Percentiles rank a stretch among this genome's conserved stretches.
These are phyloP conservation scores for Saccharomyces kudriavzevii DNA, from an alignment of 805 yeast genomes.

Conservation along the genomic window DNA sequence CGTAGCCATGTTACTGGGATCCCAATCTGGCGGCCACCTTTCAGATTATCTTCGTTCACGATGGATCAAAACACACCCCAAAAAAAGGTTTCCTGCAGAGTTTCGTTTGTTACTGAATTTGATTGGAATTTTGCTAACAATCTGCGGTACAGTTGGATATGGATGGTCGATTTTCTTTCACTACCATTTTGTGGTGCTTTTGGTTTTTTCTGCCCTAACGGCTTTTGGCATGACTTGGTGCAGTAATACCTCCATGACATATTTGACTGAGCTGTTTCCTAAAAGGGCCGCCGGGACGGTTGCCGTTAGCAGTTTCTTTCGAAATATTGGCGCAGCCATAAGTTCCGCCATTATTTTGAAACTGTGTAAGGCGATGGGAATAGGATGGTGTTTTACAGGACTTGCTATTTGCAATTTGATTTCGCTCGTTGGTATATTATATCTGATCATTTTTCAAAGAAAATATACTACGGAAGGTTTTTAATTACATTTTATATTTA, in stretches of 20 bases:
- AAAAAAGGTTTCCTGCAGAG: constrained; percentile 37
- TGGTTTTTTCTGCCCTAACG: constrained; percentile 37
- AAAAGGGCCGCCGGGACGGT: constrained; percentile 46
- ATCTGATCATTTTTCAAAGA: constrained; percentile 10
- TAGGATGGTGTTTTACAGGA: constrained; percentile 50
- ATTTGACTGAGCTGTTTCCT: constrained; percentile 42
- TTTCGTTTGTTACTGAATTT: constrained; percentile 38
- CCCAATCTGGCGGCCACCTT: constrained; percentile 41
- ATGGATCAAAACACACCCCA: constrained; percentile 23
- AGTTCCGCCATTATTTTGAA: constrained; percentile 40
- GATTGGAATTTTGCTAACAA: constrained; percentile 36
- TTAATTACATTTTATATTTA: background rate
- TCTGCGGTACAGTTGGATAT: constrained; percentile 41
- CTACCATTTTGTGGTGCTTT: constrained; percentile 33
- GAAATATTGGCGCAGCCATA: constrained; percentile 48
- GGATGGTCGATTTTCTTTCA: constrained; percentile 44
- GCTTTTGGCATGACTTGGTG: constrained; percentile 53
- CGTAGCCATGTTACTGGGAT: constrained; percentile 39
- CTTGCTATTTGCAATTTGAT: constrained; percentile 34
- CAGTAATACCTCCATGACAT: constrained; percentile 45
- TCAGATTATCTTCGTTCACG: constrained; percentile 35
- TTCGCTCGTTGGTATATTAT: constrained; percentile 16
- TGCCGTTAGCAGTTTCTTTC: constrained; percentile 44
- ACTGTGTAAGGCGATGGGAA: constrained; percentile 34
- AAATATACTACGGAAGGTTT: background rate